Percentiles rank a stretch among this genome's conserved stretches.
phyloP scores from a whole-genome alignment of 2,329 filamentous ascomycete genomes.

The Fusarium oligoseptatum region DNA sequence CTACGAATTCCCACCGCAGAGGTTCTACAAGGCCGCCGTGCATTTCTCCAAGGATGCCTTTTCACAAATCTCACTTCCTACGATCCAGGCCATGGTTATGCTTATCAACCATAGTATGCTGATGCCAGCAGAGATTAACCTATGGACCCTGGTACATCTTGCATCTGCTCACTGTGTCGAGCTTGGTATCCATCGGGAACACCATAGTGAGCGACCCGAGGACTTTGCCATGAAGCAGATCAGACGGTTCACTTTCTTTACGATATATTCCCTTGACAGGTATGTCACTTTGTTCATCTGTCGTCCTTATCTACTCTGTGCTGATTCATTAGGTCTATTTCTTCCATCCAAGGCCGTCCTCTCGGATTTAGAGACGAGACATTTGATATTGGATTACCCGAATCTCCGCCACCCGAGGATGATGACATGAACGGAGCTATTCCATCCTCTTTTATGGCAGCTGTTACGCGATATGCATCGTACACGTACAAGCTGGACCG shows the following conservation, averaged over 20 bases:
- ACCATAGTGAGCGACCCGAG: conserved; percentile 11
- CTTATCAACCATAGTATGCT: conserved; percentile 51
- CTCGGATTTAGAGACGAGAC: conserved; percentile 54
- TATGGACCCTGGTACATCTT: conserved; percentile 54
- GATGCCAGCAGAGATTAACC: conserved; percentile 50
- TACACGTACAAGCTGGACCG: conserved; percentile 46
- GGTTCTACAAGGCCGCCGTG: conserved; percentile 51
- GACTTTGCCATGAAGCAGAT: conserved; percentile 30
- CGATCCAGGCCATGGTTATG: conserved; percentile 50
- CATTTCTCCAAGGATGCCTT: conserved; percentile 50
- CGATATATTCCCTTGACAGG: conserved; percentile 53
- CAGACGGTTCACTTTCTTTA: conserved; percentile 50
- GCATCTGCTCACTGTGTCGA: conserved; percentile 55
- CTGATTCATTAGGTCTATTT: conserved; percentile 47
- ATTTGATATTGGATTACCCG: conserved; percentile 49
- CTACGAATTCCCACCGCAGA: conserved; percentile 51
- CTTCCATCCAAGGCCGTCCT: conserved; percentile 55
- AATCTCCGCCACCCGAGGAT: background rate
- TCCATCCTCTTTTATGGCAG: conserved; percentile 4
- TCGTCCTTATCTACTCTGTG: too few species aligned
- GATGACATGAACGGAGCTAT: background rate
- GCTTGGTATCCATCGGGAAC: conserved; percentile 53
- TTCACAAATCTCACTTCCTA: conserved; percentile 49
- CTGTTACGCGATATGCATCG: conserved; percentile 39
- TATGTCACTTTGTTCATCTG: conserved; percentile 6